Evolutionary conservation across 306 rosid species (phyloP), one percentile per base, ranked within the genome.

Genomic region (Prosopis cineraria): DNA sequence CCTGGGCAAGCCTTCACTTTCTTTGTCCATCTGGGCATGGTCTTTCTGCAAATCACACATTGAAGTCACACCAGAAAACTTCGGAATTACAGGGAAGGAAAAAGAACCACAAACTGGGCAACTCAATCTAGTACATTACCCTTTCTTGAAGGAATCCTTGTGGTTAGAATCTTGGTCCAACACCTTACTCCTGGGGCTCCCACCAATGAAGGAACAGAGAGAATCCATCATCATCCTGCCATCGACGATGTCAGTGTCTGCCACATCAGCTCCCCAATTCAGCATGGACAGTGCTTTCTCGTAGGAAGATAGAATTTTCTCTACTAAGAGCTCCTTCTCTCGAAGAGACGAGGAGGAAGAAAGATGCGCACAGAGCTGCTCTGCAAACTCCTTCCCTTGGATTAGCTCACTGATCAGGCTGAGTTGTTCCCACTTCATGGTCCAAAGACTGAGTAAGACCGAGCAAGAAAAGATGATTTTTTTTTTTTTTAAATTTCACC

Each of bases 341-440:
- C 82, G 85, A 59, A 72, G 72, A 33, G 91, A 74, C 1, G 94
- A 79, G 10, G 95, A 65, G 37, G 89, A 60, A 30, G 67, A 73
- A 55, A 92, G 69, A 70, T 81, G 87, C 13, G 50, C 63, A 68
- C 20, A 39, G 2, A 94, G 93, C 81, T 94, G 76, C 81, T 89
- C 29, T 29, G 94, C 84, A 24, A 89, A 83, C 81, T 89, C 86
- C 85, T 84, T 76, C 71, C 98, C 98, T 47, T 87, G 89, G 17
- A 17, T 82, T 62, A 94, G 74, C 79, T 94, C 96, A 55, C 64
- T 70, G 50, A 83, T 80, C 39, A 94, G 70, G 76, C 47, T 36
- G 58, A 69, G 33, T 68, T 85, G 84, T 72, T 82, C 97, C 78
- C 59, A 68, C 50, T 80, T 76, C 78, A 71, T 64, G 29, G 40